Evolutionary conservation across 2,329 filamentous ascomycete species (phyloP).

Genomic region (Cladobotryum protrusum): DNA sequence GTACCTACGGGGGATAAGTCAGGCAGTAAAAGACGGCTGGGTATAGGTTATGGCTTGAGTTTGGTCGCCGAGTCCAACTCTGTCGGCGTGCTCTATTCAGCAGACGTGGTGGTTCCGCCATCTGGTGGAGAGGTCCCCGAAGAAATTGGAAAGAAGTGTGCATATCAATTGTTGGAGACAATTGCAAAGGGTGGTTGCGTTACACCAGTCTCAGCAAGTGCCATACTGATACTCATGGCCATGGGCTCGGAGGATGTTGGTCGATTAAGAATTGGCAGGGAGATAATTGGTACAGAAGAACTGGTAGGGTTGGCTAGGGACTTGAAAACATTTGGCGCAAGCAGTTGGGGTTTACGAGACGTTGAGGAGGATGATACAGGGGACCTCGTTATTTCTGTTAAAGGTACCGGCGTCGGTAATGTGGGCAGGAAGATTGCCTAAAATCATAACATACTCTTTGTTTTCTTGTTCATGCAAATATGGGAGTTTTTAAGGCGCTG

Average conservation of each 20-base stretch:
- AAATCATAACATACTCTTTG: constrained; percentile 12
- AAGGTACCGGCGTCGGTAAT: constrained; percentile 89
- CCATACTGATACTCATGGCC: constrained; percentile 83
- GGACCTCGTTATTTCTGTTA: constrained; percentile 83
- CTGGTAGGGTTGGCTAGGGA: constrained; percentile 77
- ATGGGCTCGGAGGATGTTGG: constrained; percentile 98
- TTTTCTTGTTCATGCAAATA: constrained; percentile 1
- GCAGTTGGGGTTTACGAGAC: constrained; percentile 83
- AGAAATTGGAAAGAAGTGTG: constrained; percentile 82
- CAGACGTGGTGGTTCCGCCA: constrained; percentile 70
- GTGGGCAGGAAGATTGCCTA: constrained; percentile 81
- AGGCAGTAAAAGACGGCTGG: constrained; percentile 57
- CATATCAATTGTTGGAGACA: constrained; percentile 80
- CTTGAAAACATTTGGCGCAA: constrained; percentile 79
- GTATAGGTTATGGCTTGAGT: constrained; percentile 86
- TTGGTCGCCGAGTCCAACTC: constrained; percentile 89
- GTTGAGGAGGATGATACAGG: constrained; percentile 58
- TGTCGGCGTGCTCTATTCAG: constrained; percentile 74
- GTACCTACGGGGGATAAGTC: constrained; percentile 48
- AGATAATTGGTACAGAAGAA: constrained; percentile 75
- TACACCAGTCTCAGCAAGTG: constrained; percentile 62
- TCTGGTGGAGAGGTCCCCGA: constrained; percentile 80
- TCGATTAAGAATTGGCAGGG: constrained; percentile 71
- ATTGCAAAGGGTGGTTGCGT: constrained; percentile 80
- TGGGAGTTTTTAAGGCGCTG: background rate